Evolutionary conservation across 2,329 filamentous ascomycete genomes (phyloP).

Genomic region (Scleromitrula shiraiana): DNA sequence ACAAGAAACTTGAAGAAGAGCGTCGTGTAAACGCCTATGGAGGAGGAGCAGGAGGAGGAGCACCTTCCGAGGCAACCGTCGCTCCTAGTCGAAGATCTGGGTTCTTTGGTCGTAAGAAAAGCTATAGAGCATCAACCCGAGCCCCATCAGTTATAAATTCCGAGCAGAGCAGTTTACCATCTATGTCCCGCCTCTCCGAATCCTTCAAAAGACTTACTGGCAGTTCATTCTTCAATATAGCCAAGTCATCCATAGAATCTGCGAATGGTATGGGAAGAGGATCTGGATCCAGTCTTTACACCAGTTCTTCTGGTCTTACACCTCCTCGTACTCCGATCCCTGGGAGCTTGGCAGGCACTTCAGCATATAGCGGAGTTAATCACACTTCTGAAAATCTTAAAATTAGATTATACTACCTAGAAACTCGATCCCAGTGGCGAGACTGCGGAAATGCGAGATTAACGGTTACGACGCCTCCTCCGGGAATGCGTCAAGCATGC

Average conservation of each 20-base stretch:
- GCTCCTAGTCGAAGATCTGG: conserved; percentile 39
- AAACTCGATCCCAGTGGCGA: conserved; percentile 73
- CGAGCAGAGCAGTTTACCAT: conserved; percentile 66
- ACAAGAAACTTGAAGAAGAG: conserved; percentile 59
- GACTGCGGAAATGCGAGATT: conserved; percentile 81
- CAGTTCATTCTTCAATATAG: conserved; percentile 72
- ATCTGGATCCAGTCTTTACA: conserved; percentile 37
- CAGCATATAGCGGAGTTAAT: conserved; percentile 38
- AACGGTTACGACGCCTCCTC: conserved; percentile 71
- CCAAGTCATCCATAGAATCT: conserved; percentile 65
- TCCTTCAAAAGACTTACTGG: conserved; percentile 65
- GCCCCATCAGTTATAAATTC: conserved; percentile 51
- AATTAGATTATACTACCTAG: conserved; percentile 76
- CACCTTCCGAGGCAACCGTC: conserved; percentile 35
- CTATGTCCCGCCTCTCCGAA: conserved; percentile 60
- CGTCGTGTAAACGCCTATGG: conserved; percentile 66
- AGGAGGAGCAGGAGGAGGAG: too few relatives aligned
- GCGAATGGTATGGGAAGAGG: too few relatives aligned
- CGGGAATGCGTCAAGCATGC: conserved; percentile 49
- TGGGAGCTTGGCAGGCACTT: conserved; percentile 19
- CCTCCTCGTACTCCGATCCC: conserved; percentile 22
- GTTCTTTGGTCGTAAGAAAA: conserved; percentile 29
- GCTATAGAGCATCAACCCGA: conserved; percentile 51
- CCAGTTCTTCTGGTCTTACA: conserved; percentile 34
- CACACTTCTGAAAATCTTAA: conserved; percentile 72